Evolutionary conservation across 257 asterid genomes (phyloP), one percentile per base, ranked within the genome.

Genomic region (Paraleonurus japonicus): DNA sequence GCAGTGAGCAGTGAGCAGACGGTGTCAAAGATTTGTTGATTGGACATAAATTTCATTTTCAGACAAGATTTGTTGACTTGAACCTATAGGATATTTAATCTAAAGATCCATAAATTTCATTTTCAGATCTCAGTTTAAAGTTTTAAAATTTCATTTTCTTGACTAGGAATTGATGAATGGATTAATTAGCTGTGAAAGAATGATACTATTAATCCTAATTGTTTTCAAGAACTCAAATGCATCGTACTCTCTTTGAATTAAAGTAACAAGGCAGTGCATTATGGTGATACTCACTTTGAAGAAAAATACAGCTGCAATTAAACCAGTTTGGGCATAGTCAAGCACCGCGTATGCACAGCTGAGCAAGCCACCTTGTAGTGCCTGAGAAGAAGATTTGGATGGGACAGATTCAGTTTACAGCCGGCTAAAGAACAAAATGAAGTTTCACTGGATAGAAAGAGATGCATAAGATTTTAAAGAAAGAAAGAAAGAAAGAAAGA

Each of bases 281-380:
- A 61, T 54, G 47, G 22, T 51, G 69, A 62, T 53, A 82, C 96
- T 83, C 75, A 86, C 99, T 78, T 95, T 92, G 73, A 95, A 95
- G 95, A 92, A 87, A 78, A 95, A 95, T 20, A 95, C 99, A 24
- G 99, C 95, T 33, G 98, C 99, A 79, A 95, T 92, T 81, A 95
- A 74, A 82, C 99, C 97, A 47, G 97, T 92, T 79, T 95, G 98
- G 69, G 99, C 99, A 81, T 95, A 92, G 86, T 95, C 99, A 58
- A 95, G 97, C 82, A 87, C 92, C 20, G 95, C 91, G 57, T 95
- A 95, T 57, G 83, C 79, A 67, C 93, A 85, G 72, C 75, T 88
- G 80, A 92, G 96, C 68, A 92, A 76, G 50, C 92, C 93, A 61
- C 96, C 85, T 78, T 95, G 99, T 55, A 95, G 32, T 65, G 92